Conservation (phyloP, 306 rosid species). For the Medicago arabica region DNA sequence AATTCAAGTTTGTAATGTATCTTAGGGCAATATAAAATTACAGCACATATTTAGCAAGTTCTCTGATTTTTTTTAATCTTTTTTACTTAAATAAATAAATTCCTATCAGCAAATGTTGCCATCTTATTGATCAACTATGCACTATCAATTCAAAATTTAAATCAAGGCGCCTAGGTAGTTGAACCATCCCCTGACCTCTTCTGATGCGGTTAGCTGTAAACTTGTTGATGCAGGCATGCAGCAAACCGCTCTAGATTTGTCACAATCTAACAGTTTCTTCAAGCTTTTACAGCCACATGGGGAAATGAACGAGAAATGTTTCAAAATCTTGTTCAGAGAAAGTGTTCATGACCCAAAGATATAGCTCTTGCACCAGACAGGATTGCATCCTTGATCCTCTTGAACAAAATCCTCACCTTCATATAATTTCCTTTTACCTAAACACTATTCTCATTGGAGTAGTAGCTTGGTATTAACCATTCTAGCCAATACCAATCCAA, state of each 20-base stretch:
- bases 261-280: constrained; percentile 7
- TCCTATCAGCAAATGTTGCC: constrained; percentile 25
- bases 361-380: background rate
- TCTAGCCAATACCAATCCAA: constrained; percentile 74
- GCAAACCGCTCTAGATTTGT: constrained; percentile 20
- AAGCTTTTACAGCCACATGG: background rate
- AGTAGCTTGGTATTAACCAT: constrained; percentile 39
- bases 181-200: constrained; percentile 10
- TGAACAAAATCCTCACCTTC: constrained; percentile 3
- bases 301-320: constrained; percentile 4
- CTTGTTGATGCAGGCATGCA: background rate
- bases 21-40: background rate
- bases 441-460: constrained; percentile 35
- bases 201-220: background rate
- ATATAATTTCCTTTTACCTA: constrained; percentile 20
- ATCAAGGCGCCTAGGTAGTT: background rate
- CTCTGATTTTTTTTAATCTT: no score
- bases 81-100: background rate
- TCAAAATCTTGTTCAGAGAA: background rate
- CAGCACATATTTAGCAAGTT: constrained; percentile 1
- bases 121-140: constrained; percentile 11
- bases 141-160: background rate
- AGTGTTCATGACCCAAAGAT: background rate
- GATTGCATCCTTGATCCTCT: constrained; percentile 20
- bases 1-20: background rate